Evolutionary conservation across 306 rosid genomes (phyloP).

Genomic region (Cucumis sativus): Cucumber_9930_V3 NC_026655.2:20207501-20208000

Average conservation of each 20-base stretch:
- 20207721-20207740: not conserved
- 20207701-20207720: not conserved
- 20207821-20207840: not conserved
- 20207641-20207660: not conserved
- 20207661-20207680: not conserved
- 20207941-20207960: too few species aligned
- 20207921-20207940: not conserved
- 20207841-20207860: not conserved
- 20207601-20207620: not conserved
- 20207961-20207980: slow-evolving; percentile 28
- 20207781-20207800: not conserved
- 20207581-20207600: not conserved
- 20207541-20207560: not conserved
- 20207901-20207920: not conserved
- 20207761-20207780: not conserved
- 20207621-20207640: not conserved
- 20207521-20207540: not conserved
- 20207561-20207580: not conserved
- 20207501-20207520: not conserved
- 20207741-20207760: not conserved
- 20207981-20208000: slow-evolving; percentile 38
- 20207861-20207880: not conserved
- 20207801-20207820: not conserved
- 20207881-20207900: not conserved
- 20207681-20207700: not conserved